Base-by-base conservation (phyloP, 371 early-diverging fungal species). In the Apophysomyces elegans region DNA sequence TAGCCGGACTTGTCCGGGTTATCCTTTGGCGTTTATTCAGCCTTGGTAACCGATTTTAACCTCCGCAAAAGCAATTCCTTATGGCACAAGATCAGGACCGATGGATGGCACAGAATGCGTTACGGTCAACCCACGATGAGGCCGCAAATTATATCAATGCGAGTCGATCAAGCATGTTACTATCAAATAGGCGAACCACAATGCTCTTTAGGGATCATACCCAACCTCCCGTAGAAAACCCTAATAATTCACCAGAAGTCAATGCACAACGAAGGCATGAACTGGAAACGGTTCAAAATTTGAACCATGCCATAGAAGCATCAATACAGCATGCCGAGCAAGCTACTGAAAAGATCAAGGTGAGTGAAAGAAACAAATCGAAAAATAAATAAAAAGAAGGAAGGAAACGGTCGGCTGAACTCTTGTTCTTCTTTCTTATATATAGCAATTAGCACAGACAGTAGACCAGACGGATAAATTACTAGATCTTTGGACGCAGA, bases 401-500 rank as follows among this genome's bases (percentile, higher is more conserved):
- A 26, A 26, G 32, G 32, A 26, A 26, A 2, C 32, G 32, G 32
- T 26, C 32, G 32, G 32, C 32, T 26, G 32, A 26, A 26, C 32
- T 2, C 32, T 26, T 26, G 32, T 26, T 26, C 32, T 26, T 26
- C 32, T 26, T 26, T 26, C 26, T 12, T 38, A 59, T 16, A 39
- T 38, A 41, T 46, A 76, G 70, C 57, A 72, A 56, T 75, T 80
- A 16, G 41, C 64, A 7, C 59, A 71, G 7, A 77, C 76, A 1
- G 68, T 83, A 0, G 66, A 79, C 56, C 68, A 69, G 50, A 77
- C 84, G 9, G 72, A 80, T 8, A 57, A 69, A 4, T 54, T 83
- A 38, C 37, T 83, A 2, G 74, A 80, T 16, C 37, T 75, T 0
- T 83, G 84, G 84, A 67, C 72, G 35, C 4, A 38, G 7, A 70